These are phyloP conservation scores for Begonia peltatifolia DNA, from an alignment of 306 rosid genomes.

Conservation along the genomic window DNA sequence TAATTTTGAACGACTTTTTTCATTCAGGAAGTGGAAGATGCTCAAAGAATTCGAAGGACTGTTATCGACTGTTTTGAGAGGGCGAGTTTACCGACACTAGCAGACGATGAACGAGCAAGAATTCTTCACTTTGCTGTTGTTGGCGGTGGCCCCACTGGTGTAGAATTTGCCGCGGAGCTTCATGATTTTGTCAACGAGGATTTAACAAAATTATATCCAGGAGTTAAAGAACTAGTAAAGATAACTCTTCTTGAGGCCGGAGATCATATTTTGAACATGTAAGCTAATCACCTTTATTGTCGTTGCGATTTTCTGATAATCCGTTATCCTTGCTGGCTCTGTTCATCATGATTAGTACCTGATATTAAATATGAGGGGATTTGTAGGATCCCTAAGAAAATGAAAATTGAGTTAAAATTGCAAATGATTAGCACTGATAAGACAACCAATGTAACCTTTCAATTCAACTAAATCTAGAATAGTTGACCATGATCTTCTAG, in stretches of 20 bases:
- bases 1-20: background rate
- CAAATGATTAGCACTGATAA: too few species aligned
- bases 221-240: constrained; percentile 49
- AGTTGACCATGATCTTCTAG: too few species aligned
- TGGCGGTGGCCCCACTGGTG: constrained; percentile 99
- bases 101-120: constrained; percentile 75
- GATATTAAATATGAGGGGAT: too few species aligned
- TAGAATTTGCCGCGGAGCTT: constrained; percentile 95
- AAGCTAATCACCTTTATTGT: constrained; percentile 11
- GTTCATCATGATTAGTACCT: too few species aligned
- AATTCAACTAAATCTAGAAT: too few species aligned
- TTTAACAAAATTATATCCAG: constrained; percentile 63
- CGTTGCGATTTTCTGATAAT: background rate
- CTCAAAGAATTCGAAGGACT: constrained; percentile 83
- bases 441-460: too few species aligned
- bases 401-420: too few species aligned
- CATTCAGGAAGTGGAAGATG: constrained; percentile 95
- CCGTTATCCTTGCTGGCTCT: background rate
- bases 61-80: constrained; percentile 89
- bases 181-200: constrained; percentile 87
- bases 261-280: constrained; percentile 82
- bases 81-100: constrained; percentile 62
- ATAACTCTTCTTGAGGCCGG: constrained; percentile 92
- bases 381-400: too few species aligned
- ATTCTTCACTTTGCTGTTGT: constrained; percentile 95